A percentile compares a stretch with the other conserved stretches of the same genome.
Conservation (phyloP, 352 stramenopile genomes). For the Pythium volutum region DNA sequence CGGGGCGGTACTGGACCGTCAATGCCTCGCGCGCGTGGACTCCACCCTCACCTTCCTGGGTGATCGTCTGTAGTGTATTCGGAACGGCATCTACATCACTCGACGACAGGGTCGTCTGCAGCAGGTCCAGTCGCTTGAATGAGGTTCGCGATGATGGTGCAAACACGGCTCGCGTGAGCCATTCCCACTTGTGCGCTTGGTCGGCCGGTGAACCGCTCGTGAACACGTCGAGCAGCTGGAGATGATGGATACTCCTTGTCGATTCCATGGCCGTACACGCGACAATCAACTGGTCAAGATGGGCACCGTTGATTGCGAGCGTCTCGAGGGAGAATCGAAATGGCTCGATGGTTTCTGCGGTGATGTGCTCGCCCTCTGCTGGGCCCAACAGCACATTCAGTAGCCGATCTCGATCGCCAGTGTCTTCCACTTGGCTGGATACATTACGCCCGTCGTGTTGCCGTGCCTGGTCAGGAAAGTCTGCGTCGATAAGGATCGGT, state of each 20-base stretch:
- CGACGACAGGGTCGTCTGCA: conserved; percentile 2
- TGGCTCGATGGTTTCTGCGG: too few relatives aligned
- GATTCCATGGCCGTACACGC: conserved; percentile 7
- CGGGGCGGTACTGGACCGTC: not conserved
- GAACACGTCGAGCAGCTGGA: conserved; percentile 18
- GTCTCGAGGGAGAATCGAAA: conserved; percentile 1
- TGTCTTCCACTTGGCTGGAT: not conserved
- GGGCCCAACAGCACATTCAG: not conserved
- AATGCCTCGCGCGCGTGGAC: conserved; percentile 8
- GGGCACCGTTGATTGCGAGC: conserved; percentile 8
- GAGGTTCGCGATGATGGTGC: conserved; percentile 2
- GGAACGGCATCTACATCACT: conserved; percentile 3
- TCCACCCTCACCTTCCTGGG: not conserved
- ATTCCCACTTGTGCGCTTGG: conserved; percentile 11
- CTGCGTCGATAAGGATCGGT: too few relatives aligned
- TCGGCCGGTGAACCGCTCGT: conserved; percentile 2
- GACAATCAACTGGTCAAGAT: conserved; percentile 5
- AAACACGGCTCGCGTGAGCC: conserved; percentile 6
- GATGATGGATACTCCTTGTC: conserved; percentile 12
- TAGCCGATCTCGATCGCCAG: not conserved
- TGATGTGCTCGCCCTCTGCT: not conserved
- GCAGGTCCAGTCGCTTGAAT: conserved; percentile 16
- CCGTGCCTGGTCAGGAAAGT: too few relatives aligned
- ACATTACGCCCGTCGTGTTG: not conserved
- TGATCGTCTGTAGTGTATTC: not conserved